Evolutionary conservation across 2,329 filamentous ascomycete genomes (phyloP).

Genomic region (Fusarium piperis): DNA sequence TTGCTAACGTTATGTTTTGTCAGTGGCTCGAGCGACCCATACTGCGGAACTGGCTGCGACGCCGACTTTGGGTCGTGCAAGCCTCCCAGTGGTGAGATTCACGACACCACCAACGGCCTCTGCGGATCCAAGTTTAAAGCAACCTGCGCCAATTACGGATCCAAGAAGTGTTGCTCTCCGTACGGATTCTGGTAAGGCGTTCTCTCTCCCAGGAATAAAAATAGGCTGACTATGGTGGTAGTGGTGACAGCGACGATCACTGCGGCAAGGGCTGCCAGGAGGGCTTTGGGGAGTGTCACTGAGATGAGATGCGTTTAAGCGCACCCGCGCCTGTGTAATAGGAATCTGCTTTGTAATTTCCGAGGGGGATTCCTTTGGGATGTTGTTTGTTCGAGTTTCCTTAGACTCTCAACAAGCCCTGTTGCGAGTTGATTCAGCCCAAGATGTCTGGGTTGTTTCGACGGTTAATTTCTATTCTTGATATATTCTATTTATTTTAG

Average conservation of each 20-base stretch:
- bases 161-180: conserved; percentile 50
- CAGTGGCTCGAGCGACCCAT: conserved; percentile 45
- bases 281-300: conserved; percentile 47
- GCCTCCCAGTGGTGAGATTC: conserved; percentile 30
- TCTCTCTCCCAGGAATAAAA: background rate
- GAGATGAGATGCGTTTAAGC: background rate
- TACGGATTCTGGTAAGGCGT: conserved; percentile 49
- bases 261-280: conserved; percentile 49
- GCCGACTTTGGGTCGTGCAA: conserved; percentile 48
- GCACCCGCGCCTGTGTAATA: background rate
- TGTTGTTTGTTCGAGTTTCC: conserved; percentile 9
- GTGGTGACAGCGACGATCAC: conserved; percentile 42
- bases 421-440: background rate
- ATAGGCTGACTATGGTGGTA: conserved; percentile 23
- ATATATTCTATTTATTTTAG: background rate
- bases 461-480: background rate
- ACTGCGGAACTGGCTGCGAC: conserved; percentile 53
- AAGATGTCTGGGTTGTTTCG: background rate
- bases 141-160: conserved; percentile 45
- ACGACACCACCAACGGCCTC: conserved; percentile 50
- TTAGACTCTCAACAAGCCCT: background rate
- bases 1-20: conserved; percentile 19
- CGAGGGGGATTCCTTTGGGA: background rate
- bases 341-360: background rate
- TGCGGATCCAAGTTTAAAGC: conserved; percentile 47